phyloP scores from a whole-genome alignment of 352 stramenopile genomes.

The Phytophthora lateralis region DNA sequence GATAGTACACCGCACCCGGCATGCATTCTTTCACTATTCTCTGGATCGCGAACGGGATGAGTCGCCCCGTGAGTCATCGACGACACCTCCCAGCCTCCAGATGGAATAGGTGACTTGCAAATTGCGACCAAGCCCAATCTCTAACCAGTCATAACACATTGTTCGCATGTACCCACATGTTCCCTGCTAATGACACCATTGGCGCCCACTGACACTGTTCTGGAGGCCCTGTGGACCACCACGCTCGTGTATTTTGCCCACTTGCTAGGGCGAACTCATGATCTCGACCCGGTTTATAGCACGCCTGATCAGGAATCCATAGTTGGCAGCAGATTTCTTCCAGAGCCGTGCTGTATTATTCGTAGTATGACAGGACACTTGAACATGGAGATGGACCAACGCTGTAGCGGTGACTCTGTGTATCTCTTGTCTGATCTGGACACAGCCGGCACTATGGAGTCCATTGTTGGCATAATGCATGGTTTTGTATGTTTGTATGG shows the following conservation, averaged over 20 bases:
- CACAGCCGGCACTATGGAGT: not conserved
- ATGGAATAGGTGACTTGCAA: not conserved
- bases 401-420: not conserved
- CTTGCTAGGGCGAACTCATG: slow-evolving; percentile 4
- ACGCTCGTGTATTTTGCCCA: not conserved
- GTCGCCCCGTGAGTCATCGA: not conserved
- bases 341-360: not conserved
- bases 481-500: not conserved
- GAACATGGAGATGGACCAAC: not conserved
- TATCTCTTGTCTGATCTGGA: not conserved
- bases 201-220: not conserved
- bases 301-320: not conserved
- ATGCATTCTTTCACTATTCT: too few relatives aligned
- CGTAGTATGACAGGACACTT: not conserved
- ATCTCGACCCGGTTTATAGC: not conserved
- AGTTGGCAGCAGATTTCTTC: not conserved
- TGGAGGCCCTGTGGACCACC: not conserved
- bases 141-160: not conserved
- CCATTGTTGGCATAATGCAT: not conserved
- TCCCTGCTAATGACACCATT: not conserved
- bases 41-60: too few relatives aligned
- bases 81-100: not conserved
- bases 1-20: not conserved
- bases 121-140: not conserved
- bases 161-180: not conserved